phyloP scores from a whole-genome alignment of 2,329 filamentous ascomycete species.

The Dothistroma septosporum region DNA sequence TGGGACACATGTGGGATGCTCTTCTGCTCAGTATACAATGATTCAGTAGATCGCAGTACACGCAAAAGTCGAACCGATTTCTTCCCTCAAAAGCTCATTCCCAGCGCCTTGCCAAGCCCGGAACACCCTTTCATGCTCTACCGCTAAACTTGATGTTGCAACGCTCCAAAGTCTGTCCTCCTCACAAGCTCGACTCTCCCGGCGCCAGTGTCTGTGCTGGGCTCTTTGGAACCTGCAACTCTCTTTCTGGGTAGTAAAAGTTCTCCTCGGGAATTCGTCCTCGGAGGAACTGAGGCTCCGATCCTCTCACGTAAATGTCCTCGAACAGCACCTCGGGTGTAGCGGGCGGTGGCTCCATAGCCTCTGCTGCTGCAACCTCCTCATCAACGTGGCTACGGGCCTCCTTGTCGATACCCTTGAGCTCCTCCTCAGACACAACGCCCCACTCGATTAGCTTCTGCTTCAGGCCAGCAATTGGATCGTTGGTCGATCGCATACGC shows the following conservation, averaged over 20 bases:
- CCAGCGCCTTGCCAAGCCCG: slow-evolving; percentile 10
- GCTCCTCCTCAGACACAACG: slow-evolving; percentile 85
- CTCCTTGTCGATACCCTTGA: slow-evolving; percentile 94
- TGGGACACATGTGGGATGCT: slow-evolving; percentile 8
- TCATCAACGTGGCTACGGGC: slow-evolving; percentile 79
- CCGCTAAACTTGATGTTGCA: slow-evolving; percentile 1
- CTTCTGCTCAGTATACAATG: slow-evolving; percentile 7
- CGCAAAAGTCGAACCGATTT: not conserved
- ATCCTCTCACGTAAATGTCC: slow-evolving; percentile 89
- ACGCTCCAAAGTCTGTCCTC: slow-evolving; percentile 1
- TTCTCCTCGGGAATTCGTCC: slow-evolving; percentile 89
- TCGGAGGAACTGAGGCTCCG: slow-evolving; percentile 81
- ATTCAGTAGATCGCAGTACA: not conserved
- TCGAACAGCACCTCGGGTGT: slow-evolving; percentile 83
- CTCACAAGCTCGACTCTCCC: slow-evolving; percentile 15
- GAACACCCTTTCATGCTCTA: slow-evolving; percentile 6
- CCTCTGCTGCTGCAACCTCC: slow-evolving; percentile 86
- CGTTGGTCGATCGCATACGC: slow-evolving; percentile 98
- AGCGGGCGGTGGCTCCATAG: slow-evolving; percentile 74
- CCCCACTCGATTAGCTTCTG: slow-evolving; percentile 97
- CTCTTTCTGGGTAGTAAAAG: slow-evolving; percentile 60
- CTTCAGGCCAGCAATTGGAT: slow-evolving; percentile 96
- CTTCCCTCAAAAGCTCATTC: not conserved
- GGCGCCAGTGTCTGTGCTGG: slow-evolving; percentile 27
- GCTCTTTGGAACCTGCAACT: slow-evolving; percentile 28